Base-by-base conservation (phyloP, 2,329 filamentous ascomycete genomes). In the Aureobasidium sp. region DNA sequence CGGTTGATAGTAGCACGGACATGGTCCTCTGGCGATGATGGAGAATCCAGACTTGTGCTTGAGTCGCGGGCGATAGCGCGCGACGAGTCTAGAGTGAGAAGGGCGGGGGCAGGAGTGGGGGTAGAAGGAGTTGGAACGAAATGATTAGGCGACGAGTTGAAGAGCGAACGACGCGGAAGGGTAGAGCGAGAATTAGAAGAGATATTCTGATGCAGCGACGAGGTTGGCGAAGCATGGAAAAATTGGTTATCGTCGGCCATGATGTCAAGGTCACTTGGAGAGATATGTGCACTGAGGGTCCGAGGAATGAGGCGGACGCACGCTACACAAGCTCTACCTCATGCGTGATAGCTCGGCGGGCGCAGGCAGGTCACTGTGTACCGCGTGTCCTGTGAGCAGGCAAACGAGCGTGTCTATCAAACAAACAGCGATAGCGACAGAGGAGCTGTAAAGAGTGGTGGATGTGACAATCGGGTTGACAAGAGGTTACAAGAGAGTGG, bases 1-100 rank as follows among this genome's bases (percentile, higher is more conserved):
- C 66, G 63, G 58, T 67, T 64, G 13, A 65, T 63, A 11, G 67
- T 65, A 32, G 66, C 62, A 34, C 66, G 55, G 39, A 67, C 63
- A 11, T 65, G 63, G 59, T 68, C 67, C n/a, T 65, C 66, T 8
- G 50, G 48, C 50, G 59, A 50, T 34, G 62, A 61, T 39, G 49
- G 50, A 25, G 49, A 45, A 54, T 52, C 57, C 50, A 61, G 57
- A 47, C 13, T 59, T 45, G 49, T 50, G 42, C 36, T 34, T 37
- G 41, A 47, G 54, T 59, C 54, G 54, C 54, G 13, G 45, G 45
- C 32, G 44, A 41, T 21, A 27, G 36, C 25, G 34, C 57, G 57
- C 45, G 57, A 59, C 57, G 57, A 50, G 29, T 59, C 27, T 25
- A 59, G 29, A 11, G 57, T 59, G 36, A 59, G 57, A 25, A 59